phyloP scores from a whole-genome alignment of 2,329 filamentous ascomycete genomes.

The Penicillium sp. region DNA sequence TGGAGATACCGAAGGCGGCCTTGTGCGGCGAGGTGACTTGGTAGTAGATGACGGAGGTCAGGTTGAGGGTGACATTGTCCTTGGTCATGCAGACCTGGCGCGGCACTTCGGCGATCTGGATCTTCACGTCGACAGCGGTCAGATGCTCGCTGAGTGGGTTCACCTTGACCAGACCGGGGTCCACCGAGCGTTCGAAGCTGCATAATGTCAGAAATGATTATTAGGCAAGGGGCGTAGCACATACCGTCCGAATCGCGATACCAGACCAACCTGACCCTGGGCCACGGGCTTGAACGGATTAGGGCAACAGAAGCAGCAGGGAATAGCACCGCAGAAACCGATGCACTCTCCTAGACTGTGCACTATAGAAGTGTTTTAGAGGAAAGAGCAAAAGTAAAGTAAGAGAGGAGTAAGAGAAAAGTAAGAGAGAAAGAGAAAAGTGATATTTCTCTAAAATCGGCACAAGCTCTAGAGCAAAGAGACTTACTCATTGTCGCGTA shows the following conservation, averaged over 20 bases:
- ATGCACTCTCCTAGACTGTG: constrained; percentile 68
- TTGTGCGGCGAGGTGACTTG: constrained; percentile 94
- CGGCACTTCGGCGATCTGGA: constrained; percentile 93
- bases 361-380: too few species aligned
- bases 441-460: too few species aligned
- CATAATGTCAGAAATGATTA: neutral
- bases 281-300: constrained; percentile 92
- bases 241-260: constrained; percentile 80
- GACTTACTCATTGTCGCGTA: constrained; percentile 77
- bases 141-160: constrained; percentile 90
- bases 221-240: constrained; percentile 6
- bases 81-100: constrained; percentile 99
- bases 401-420: too few species aligned
- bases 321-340: constrained; percentile 77
- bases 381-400: too few species aligned
- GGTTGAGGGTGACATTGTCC: constrained; percentile 90
- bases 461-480: too few species aligned
- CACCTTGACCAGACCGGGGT: constrained; percentile 94
- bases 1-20: constrained; percentile 91
- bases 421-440: too few species aligned
- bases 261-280: constrained; percentile 90
- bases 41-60: constrained; percentile 99
- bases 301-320: constrained; percentile 85
- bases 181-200: constrained; percentile 84
- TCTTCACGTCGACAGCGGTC: constrained; percentile 95